Evolutionary conservation across 78 protist species (phyloP).

Genomic region (Neovahlkampfia damariscottae): DNA sequence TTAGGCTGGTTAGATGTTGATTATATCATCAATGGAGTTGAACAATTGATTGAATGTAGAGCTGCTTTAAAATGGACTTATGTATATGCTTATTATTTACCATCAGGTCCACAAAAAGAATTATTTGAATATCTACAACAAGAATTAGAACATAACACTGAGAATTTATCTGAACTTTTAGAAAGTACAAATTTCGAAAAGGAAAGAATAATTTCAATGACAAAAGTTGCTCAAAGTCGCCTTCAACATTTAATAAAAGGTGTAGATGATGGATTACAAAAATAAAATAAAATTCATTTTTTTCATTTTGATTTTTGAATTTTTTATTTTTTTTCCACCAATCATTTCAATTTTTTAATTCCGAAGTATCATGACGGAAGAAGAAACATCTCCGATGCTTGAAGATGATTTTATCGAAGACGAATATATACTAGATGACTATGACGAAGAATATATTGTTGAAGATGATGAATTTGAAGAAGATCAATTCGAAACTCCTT

Average conservation of each 20-base stretch:
- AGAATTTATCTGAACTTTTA: conserved; percentile 18
- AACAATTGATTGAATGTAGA: conserved; percentile 26
- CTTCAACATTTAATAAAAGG: not conserved
- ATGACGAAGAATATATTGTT: too few species aligned
- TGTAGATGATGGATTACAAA: not conserved
- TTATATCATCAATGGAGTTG: conserved; percentile 35
- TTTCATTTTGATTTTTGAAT: too few species aligned
- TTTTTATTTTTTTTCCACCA: too few species aligned
- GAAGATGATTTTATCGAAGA: too few species aligned
- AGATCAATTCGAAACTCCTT: too few species aligned
- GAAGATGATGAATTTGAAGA: too few species aligned
- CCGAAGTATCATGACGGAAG: too few species aligned
- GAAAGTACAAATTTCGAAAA: conserved; percentile 22
- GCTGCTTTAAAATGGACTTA: conserved; percentile 47
- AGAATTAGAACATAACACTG: conserved; percentile 38
- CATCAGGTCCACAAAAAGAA: not conserved
- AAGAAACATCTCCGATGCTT: too few species aligned
- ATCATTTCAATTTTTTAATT: too few species aligned
- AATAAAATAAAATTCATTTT: too few species aligned
- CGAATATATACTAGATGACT: too few species aligned
- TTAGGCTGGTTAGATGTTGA: conserved; percentile 15
- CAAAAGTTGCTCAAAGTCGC: not conserved
- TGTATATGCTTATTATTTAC: conserved; percentile 44
- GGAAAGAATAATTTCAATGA: not conserved
- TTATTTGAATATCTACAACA: conserved; percentile 54